Evolutionary conservation across 192 early-diverging fungal species (phyloP).

Genomic region (Backusella sp.): DNA sequence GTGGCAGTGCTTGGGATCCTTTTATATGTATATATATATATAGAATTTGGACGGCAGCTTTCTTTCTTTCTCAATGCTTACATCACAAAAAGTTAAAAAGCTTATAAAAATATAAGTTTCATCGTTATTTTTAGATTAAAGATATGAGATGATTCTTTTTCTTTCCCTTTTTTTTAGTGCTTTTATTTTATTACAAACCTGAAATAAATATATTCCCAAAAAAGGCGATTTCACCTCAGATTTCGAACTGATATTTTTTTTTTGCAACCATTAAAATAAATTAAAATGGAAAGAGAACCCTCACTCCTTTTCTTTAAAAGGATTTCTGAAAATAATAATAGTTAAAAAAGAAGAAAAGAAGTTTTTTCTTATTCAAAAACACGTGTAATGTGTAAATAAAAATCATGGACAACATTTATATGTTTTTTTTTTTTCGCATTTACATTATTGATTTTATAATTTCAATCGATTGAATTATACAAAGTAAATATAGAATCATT

Average conservation of each 20-base stretch:
- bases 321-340: neutral
- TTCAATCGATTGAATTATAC: neutral
- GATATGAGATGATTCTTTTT: neutral
- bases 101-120: neutral
- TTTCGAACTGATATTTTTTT: neutral
- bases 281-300: neutral
- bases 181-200: neutral
- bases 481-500: neutral
- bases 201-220: neutral
- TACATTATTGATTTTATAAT: neutral
- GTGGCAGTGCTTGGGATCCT: neutral
- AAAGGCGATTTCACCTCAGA: neutral
- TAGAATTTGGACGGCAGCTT: neutral
- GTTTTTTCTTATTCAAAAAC: neutral
- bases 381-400: neutral
- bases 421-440: neutral
- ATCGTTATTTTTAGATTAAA: neutral
- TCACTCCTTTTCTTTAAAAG: conserved; percentile 4
- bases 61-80: neutral
- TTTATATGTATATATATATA: neutral
- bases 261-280: conserved; percentile 1
- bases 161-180: neutral
- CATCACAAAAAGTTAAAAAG: neutral
- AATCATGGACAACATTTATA: neutral
- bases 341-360: neutral